Evolutionary conservation across 768 basidiomycete genomes (phyloP), one percentile per base, ranked within the genome.

Genomic region (Fomitopsis serialis): DNA sequence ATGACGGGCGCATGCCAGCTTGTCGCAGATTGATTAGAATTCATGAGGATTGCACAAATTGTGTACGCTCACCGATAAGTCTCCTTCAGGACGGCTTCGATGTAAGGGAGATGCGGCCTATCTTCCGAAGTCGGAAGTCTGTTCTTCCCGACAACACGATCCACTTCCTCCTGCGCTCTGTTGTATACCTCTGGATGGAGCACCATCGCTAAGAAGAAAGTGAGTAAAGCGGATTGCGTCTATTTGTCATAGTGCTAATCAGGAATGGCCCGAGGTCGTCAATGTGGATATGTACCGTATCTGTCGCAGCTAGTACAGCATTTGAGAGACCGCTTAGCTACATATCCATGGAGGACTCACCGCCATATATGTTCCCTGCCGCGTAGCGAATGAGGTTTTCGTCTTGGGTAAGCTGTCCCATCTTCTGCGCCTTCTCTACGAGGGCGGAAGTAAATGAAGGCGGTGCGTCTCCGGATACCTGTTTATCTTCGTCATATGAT

Each of bases 161-260:
- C 68, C 1, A 70, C 54, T 23, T 70, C 65, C 1, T 53, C 60
- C 23, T 64, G 66, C 3, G 63, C 65, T 21, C 59, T 54, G 13
- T 42, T 46, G 36, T 67, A 63, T 8, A 61, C 61, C 1, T 66
- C 61, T 13, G 69, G 68, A 42, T 62, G 46, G 21, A 63, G 56
- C 2, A 61, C 36, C 54, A 70, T 65, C 3, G 61, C 58, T 17
- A 70, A 47, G 36, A 69, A 35, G 19, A 70, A 62, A 2, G 53
- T 55, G n/a, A 52, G 13, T n/a, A 63, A 12, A 0, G 35, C 36
- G 13, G 32, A n/a, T 6, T 48, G 8, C 13, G 37, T 54, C 53
- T 54, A 24, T 12, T 12, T 2, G 32, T n/a, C 25, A 36, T 25
- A 45, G 40, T 10, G 2, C 21, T 9, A 24, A 5, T 6, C 17